Base-by-base conservation (phyloP, 768 basidiomycete genomes). In the Dendrothele bispora region DNA sequence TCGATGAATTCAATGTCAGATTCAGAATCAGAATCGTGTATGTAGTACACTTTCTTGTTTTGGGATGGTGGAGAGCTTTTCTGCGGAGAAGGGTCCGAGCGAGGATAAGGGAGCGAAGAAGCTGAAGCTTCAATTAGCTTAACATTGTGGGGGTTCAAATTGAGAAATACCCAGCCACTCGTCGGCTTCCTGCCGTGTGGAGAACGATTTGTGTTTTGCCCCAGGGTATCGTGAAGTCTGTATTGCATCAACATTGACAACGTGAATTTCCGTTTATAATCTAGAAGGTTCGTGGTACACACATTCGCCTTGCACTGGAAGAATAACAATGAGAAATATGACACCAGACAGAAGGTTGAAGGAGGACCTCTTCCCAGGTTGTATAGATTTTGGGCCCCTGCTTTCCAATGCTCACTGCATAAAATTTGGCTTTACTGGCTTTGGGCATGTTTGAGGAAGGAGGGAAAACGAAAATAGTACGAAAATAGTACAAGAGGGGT, bases 401-500 rank as follows among this genome's bases (percentile, higher is more conserved):
- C 22, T 80, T 67, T 2, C 86, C 86, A 30, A 72, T 62, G 29
- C 69, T 65, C 1, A 87, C 84, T 3, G 85, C 86, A 45, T 86
- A 87, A 52, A 65, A 84, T 52, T 82, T 84, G 30, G 50, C 42
- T 26, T 36, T 49, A 25, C 22, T 17, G 17, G 49, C 49, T 42
- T 51, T 51, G 10, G 50, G 50, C 50, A 51, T 51, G 8, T 4
- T n/a, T 7, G 30, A 45, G 14, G 8, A 39, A 11, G 14, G 18
- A 39, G 37, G 11, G 10, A 20, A 39, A 10, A n/a, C 18, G 18
- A 20, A 10, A 11, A 10, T 39, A 21, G 11, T 39, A 39, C 10
- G 37, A 39, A 8, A 39, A 39, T 8, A 20, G 10, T 14, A 8
- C 37, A 10, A 10, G 10, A n/a, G n/a, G 30, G 10, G 10, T n/a